Conservation (phyloP, 2,329 filamentous ascomycete species). For the Ramularia endophylla region DNA sequence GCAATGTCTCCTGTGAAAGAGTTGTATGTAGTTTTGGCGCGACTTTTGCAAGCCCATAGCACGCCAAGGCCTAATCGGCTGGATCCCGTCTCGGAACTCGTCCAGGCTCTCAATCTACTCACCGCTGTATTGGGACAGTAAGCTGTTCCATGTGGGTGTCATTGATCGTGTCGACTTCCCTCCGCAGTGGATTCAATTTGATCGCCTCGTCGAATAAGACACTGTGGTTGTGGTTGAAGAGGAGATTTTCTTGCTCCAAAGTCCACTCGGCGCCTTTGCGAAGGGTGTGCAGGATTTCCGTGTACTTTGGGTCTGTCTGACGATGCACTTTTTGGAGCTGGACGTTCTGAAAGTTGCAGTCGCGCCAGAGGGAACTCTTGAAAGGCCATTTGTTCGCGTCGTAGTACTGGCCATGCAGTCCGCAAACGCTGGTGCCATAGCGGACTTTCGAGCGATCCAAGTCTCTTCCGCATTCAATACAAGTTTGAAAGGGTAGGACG, state of each 20-base stretch:
- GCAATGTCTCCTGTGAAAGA: no score
- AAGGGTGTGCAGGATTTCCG: conserved; percentile 50
- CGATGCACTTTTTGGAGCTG: conserved; percentile 52
- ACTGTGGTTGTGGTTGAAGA: conserved; percentile 22
- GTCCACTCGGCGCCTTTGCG: conserved; percentile 24
- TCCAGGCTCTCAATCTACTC: conserved; percentile 13
- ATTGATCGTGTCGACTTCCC: conserved; percentile 25
- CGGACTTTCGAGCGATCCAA: neutral
- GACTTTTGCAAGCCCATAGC: no score
- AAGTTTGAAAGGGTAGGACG: conserved; percentile 51
- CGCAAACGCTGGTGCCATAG: conserved; percentile 10
- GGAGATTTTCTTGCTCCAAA: neutral
- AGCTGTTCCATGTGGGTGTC: conserved; percentile 26
- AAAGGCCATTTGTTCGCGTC: conserved; percentile 57
- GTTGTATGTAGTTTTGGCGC: no score
- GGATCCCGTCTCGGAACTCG: conserved; percentile 3
- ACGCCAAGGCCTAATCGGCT: conserved; percentile 2
- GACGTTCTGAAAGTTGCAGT: conserved; percentile 49
- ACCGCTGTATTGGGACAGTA: conserved; percentile 10
- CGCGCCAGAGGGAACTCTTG: conserved; percentile 48
- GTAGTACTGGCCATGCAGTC: conserved; percentile 37
- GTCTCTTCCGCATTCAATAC: conserved; percentile 43
- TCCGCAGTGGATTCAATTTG: conserved; percentile 33
- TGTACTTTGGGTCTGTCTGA: conserved; percentile 50
- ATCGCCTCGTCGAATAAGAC: conserved; percentile 14